Percentiles rank a stretch among this genome's conserved stretches.
phyloP scores from a whole-genome alignment of 305 asterid species.

The Fraxinus greggii region DNA sequence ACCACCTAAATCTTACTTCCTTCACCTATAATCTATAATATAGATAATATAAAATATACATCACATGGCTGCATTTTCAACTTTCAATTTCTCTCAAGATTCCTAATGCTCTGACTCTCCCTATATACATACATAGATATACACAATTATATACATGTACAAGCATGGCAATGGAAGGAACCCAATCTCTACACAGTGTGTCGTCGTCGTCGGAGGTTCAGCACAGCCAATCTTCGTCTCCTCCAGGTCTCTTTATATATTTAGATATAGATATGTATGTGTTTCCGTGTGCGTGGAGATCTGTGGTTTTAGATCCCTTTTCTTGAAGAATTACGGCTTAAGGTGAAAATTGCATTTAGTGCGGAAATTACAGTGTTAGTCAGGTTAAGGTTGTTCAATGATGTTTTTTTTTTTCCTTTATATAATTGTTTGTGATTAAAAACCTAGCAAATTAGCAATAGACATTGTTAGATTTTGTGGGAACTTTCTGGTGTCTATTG shows the following conservation, averaged over 20 bases:
- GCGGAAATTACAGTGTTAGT: constrained; percentile 18
- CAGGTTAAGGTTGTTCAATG: background rate
- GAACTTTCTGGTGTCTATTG: background rate
- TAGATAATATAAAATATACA: background rate
- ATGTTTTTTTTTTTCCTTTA: constrained; percentile 7
- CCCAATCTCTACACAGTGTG: constrained; percentile 42
- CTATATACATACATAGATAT: background rate
- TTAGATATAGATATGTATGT: background rate
- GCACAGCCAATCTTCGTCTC: constrained; percentile 54
- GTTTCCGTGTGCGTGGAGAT: constrained; percentile 27
- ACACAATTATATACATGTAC: background rate
- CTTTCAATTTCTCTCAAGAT: background rate
- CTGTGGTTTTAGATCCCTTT: constrained; percentile 42
- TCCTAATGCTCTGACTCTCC: constrained; percentile 2
- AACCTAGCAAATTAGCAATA: constrained; percentile 24
- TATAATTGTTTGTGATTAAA: constrained; percentile 21
- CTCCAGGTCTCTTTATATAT: constrained; percentile 34
- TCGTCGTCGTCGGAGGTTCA: constrained; percentile 50
- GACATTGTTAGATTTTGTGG: constrained; percentile 15
- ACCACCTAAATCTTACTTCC: background rate
- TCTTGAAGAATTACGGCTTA: constrained; percentile 16
- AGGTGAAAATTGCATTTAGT: constrained; percentile 12
- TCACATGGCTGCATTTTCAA: background rate
- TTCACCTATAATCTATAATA: background rate
- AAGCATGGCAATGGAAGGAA: constrained; percentile 2